Percentiles rank a stretch among this genome's conserved stretches.
Evolutionary conservation across 352 stramenopile genomes (phyloP).

Genomic region (Blastocystis sp.): DNA sequence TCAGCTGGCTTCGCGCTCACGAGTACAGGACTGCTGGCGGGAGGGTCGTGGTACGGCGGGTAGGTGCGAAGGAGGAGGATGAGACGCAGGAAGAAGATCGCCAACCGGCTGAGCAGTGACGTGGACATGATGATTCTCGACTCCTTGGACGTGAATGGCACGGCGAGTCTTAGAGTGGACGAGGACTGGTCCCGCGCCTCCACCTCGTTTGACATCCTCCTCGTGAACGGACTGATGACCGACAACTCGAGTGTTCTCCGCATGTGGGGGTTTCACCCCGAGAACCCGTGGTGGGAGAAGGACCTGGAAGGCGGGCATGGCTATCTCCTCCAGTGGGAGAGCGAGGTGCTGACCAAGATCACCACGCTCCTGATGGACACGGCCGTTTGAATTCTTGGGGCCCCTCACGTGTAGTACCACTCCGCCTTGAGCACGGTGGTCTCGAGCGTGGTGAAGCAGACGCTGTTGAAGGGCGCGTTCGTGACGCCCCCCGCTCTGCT

Average conservation of each 20-base stretch:
- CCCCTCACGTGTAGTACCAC: not conserved
- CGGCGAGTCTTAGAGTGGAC: not conserved
- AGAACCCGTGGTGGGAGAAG: not conserved
- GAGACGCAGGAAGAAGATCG: conserved; percentile 10
- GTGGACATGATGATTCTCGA: conserved; percentile 13
- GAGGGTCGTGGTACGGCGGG: conserved; percentile 25
- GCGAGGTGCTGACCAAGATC: not conserved
- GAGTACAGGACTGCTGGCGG: conserved; percentile 9
- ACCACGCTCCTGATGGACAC: conserved; percentile 18
- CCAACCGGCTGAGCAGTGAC: not conserved
- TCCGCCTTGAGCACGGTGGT: not conserved
- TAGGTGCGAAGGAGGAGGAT: not conserved
- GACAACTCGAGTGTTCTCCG: not conserved
- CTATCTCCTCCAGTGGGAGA: conserved; percentile 40
- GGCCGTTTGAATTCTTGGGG: not conserved
- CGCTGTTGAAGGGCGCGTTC: not conserved
- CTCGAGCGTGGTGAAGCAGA: not conserved
- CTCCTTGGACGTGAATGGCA: not conserved
- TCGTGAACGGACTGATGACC: conserved; percentile 14
- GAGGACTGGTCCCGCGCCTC: not conserved
- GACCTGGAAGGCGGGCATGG: not conserved
- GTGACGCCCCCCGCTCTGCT: not conserved
- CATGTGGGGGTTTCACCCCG: conserved; percentile 39
- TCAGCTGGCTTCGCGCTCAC: not conserved
- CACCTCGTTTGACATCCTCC: not conserved